Evolutionary conservation across 306 rosid genomes (phyloP), one percentile per base, ranked within the genome.

Genomic region (Lathyrus tuberosus): DNA sequence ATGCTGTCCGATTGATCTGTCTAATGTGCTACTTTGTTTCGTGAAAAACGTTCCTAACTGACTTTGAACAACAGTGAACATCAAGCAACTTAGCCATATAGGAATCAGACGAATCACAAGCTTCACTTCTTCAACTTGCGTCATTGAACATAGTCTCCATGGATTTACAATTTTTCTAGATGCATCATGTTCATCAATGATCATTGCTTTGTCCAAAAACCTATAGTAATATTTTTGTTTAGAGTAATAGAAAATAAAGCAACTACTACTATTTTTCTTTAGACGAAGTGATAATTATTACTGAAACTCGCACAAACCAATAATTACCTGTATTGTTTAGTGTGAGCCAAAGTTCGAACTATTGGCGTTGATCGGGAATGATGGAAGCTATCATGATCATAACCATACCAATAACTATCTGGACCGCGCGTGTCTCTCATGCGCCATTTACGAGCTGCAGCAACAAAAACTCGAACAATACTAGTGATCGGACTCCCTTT

Each of bases 111-210:
- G 83, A 26, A 85, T 61, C 9, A 88, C 80, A 0, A 82, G 85
- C 84, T 88, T 91, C 18, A 77, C 93, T 79, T 91, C 93, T 77
- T 87, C 93, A 10, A 91, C 97, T 78, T 91, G 91, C 4, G 68
- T 80, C 13, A 80, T 67, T 22, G 96, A 75, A 71, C 97, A 88
- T 51, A 88, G 62, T 40, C 96, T 89, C 94, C 97, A 91, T 0
- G 85, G 97, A 2, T 89, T 74, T 57, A 79, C 78, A 2, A 53
- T 54, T 42, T 83, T 82, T 24, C 75, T 85, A 48, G 84, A 69
- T 1, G 77, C 56, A 57, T 88, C 96, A 4, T 18, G 5, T 11
- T 87, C 75, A 58, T 89, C 96, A 0, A 82, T 84, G 6, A 86
- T 73, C 30, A 77, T 73, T 26, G 96, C 97, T 81, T 84, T 89